Evolutionary conservation across 2,329 filamentous ascomycete genomes (phyloP).

Genomic region (Pyricularia grisea): DNA sequence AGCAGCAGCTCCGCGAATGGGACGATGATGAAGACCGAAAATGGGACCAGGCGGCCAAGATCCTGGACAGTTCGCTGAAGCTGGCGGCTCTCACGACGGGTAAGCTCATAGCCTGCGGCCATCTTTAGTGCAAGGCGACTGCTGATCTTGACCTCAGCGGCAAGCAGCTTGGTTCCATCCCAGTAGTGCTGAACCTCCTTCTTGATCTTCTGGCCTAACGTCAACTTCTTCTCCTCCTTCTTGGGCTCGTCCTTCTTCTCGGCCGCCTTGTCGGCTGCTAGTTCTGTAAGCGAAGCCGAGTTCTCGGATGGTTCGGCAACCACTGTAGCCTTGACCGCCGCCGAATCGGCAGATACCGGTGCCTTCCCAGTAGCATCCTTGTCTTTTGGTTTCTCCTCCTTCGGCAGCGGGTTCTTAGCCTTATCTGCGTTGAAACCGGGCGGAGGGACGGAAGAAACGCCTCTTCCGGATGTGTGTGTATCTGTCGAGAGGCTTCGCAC

Average conservation of each 20-base stretch:
- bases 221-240: conserved; percentile 79
- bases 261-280: conserved; percentile 54
- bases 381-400: conserved; percentile 28
- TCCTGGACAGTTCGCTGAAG: conserved; percentile 90
- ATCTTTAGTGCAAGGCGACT: conserved; percentile 88
- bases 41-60: conserved; percentile 83
- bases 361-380: neutral
- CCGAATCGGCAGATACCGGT: neutral
- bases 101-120: conserved; percentile 95
- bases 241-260: conserved; percentile 49
- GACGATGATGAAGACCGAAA: conserved; percentile 94
- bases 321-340: conserved; percentile 20
- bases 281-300: conserved; percentile 44
- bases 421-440: conserved; percentile 86
- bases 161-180: conserved; percentile 94
- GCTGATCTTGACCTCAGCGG: conserved; percentile 87
- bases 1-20: conserved; percentile 91
- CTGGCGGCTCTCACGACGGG: conserved; percentile 85
- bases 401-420: conserved; percentile 73
- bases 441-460: conserved; percentile 55
- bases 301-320: conserved; percentile 12
- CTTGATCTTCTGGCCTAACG: conserved; percentile 85
- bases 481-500: conserved; percentile 49
- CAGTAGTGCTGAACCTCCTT: conserved; percentile 92
- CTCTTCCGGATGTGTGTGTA: conserved; percentile 38